Percentiles rank a stretch among this genome's conserved stretches.
These are phyloP conservation scores for Podospora pseudocomata DNA, from an alignment of 495 filamentous ascomycete genomes.

Conservation along the genomic window DNA sequence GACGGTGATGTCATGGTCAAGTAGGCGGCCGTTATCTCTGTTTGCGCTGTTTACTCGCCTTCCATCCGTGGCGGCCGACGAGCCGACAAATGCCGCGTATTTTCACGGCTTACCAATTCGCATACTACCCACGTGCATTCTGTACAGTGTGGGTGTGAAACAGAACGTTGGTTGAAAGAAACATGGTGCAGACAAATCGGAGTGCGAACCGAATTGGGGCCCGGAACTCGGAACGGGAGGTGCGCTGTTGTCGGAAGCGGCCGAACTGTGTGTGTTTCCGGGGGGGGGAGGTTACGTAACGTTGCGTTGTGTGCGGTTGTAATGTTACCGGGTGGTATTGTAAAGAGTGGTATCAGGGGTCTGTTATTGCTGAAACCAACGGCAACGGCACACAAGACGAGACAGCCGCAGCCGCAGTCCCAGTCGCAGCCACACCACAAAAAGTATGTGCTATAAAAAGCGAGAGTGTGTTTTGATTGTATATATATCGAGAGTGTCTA, in stretches of 20 bases:
- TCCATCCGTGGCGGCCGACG: background rate
- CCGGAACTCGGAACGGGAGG: background rate
- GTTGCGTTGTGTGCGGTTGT: background rate
- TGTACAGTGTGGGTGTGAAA: background rate
- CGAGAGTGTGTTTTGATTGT: too few species aligned
- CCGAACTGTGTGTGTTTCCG: background rate
- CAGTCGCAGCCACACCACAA: background rate
- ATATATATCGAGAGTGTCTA: background rate
- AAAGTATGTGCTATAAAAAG: background rate
- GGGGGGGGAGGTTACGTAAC: background rate
- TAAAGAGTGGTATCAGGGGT: background rate
- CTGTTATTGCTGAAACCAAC: background rate
- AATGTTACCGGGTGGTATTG: background rate
- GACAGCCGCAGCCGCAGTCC: background rate
- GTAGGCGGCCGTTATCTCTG: background rate
- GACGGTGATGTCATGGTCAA: background rate
- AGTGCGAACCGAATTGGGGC: background rate
- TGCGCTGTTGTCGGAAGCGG: background rate
- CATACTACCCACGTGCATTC: background rate
- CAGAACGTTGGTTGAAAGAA: background rate
- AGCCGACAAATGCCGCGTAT: background rate
- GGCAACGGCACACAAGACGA: background rate
- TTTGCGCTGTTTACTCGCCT: background rate
- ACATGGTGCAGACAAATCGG: background rate
- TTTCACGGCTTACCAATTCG: background rate